Base-by-base conservation (phyloP, 1,284 basidiomycete genomes). In the Cutaneotrichosporon cavernicola region DNA sequence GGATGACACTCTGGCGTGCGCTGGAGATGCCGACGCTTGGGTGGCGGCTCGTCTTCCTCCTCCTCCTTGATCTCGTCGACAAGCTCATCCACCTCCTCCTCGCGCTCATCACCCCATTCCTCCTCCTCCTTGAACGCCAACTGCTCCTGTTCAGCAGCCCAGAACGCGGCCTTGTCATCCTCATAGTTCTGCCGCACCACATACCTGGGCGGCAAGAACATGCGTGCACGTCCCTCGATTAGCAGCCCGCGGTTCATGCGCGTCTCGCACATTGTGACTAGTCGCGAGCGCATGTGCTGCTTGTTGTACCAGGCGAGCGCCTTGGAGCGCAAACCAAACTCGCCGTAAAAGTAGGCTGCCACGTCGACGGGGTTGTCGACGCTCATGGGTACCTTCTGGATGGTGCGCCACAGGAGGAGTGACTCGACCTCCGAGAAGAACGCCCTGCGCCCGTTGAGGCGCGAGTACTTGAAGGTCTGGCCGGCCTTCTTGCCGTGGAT, bases 281-380 rank as follows among this genome's bases (percentile, higher is more conserved):
- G 72, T 68, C 76, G 76, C 49, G 73, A 72, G 52, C 74, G 75
- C 76, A 79, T 77, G 62, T 79, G 73, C 63, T 77, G 74, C 2
- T 70, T 61, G 55, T 72, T 75, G 63, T 68, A 75, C 32, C 66
- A 38, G 52, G 67, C 63, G 30, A 79, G 65, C 2, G n/a, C 18
- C 16, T 67, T 46, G 1, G 52, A 51, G 1, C 63, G 9, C 22
- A 32, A 21, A 0, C 75, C 77, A 51, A 60, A 61, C 51, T 76
- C 76, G 30, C 77, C 77, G 56, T 74, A 66, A 0, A 79, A 62
- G 31, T 72, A 69, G 66, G 67, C 70, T 1, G 72, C 73, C 4
- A 75, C 73, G 47, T 64, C 50, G 5, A 71, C 43, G 1, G 76
- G 76, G 60, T 73, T 72, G 40, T 56, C 59, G 36, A 74, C 72